These are phyloP conservation scores for Haematococcus lacustris DNA, from an alignment of 139 green algal species.

Conservation along the genomic window DNA sequence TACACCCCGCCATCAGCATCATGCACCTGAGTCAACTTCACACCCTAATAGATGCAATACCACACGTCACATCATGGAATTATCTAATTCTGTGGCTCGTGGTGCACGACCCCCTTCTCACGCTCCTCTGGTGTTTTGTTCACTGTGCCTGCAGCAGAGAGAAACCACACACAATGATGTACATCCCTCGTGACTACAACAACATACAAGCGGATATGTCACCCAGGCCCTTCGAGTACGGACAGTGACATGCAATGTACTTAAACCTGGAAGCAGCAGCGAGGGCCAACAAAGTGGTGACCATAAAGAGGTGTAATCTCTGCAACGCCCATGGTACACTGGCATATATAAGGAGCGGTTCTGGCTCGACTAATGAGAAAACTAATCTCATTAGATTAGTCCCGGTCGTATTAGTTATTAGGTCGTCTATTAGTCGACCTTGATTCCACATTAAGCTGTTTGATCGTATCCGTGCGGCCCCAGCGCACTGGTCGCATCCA, in stretches of 20 bases:
- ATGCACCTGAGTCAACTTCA: too few species aligned
- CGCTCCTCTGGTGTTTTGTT: constrained; percentile 8
- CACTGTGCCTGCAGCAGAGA: constrained; percentile 3
- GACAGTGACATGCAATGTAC: background rate
- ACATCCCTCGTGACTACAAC: background rate
- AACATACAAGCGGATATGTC: background rate
- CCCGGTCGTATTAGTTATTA: too few species aligned
- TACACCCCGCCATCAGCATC: too few species aligned
- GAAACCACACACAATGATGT: background rate
- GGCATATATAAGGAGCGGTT: too few species aligned
- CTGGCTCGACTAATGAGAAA: too few species aligned
- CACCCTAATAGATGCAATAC: too few species aligned
- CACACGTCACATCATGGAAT: too few species aligned
- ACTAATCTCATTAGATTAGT: too few species aligned
- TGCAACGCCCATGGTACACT: background rate
- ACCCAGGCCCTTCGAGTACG: background rate
- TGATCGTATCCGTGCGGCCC: too few species aligned
- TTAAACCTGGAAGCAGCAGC: background rate
- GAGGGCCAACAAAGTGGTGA: background rate
- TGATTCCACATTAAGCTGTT: too few species aligned
- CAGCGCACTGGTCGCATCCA: too few species aligned
- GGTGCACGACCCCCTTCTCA: background rate
- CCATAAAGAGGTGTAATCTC: background rate
- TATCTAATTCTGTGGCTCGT: constrained; percentile 8
- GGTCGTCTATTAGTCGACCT: too few species aligned